A percentile compares a stretch with the other conserved stretches of the same genome.
Conservation (phyloP, 192 early-diverging fungal genomes). For the Podila epicladia region DNA sequence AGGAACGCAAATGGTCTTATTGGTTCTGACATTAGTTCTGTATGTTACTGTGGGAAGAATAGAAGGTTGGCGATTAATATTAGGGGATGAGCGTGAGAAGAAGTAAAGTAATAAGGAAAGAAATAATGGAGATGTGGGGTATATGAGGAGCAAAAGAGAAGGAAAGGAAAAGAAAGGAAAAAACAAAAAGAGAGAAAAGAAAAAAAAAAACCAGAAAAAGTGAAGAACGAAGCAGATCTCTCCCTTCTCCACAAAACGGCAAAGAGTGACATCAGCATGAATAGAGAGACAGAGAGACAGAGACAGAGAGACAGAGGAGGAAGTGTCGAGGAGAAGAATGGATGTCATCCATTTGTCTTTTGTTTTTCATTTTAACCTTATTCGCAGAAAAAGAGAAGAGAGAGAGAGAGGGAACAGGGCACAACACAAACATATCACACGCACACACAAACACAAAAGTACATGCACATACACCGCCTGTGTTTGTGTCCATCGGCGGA, state of each 20-base stretch:
- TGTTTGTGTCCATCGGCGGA: too few species aligned
- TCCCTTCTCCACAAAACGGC: too few species aligned
- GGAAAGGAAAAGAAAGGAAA: background rate
- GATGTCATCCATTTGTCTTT: too few species aligned
- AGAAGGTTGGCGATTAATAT: background rate
- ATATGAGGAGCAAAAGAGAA: background rate
- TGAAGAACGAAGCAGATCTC: background rate
- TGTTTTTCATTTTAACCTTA: too few species aligned
- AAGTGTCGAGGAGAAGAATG: background rate
- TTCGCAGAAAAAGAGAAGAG: too few species aligned
- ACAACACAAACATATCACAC: too few species aligned
- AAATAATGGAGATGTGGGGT: background rate
- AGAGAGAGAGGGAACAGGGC: too few species aligned
- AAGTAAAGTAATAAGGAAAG: background rate
- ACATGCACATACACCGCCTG: too few species aligned
- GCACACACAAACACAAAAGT: too few species aligned
- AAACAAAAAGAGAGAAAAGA: background rate
- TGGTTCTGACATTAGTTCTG: background rate
- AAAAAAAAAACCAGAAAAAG: background rate
- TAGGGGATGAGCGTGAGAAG: background rate
- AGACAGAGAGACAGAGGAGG: background rate
- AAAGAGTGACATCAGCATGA: background rate
- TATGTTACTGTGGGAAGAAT: conserved; percentile 8
- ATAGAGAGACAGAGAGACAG: background rate
- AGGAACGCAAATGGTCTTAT: conserved; percentile 9